phyloP scores from a whole-genome alignment of 371 early-diverging fungal species.

The Vairimorpha apis region DNA sequence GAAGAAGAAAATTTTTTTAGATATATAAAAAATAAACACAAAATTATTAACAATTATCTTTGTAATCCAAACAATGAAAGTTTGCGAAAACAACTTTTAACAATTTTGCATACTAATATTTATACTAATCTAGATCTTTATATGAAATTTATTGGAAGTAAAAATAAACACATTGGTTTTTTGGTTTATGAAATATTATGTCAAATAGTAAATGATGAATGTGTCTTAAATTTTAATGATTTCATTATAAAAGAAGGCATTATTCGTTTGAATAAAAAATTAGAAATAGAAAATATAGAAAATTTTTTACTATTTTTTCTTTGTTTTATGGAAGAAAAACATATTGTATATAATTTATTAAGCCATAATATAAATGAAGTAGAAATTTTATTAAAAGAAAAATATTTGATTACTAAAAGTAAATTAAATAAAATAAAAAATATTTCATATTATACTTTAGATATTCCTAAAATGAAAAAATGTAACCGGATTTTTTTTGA shows the following conservation, averaged over 20 bases:
- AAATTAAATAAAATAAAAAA: not conserved
- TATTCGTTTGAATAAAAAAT: not conserved
- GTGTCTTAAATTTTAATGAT: not conserved
- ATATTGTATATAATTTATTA: not conserved
- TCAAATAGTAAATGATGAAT: not conserved
- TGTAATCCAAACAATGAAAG: not conserved
- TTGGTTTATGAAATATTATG: conserved; percentile 23
- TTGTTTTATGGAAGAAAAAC: conserved; percentile 14
- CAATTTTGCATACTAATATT: conserved; percentile 17
- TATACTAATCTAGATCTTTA: conserved; percentile 16
- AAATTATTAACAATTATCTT: not conserved
- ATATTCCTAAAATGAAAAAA: not conserved
- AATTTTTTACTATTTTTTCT: conserved; percentile 30
- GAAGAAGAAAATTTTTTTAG: conserved; percentile 21
- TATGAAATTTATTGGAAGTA: conserved; percentile 24
- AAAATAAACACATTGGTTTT: conserved; percentile 18
- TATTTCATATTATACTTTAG: not conserved
- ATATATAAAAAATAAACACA: not conserved
- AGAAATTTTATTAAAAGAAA: not conserved
- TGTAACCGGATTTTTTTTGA: not conserved
- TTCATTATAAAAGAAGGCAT: not conserved
- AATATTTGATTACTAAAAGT: not conserved
- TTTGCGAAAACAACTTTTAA: conserved; percentile 19
- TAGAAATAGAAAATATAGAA: not conserved
- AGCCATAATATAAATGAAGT: not conserved